These are phyloP conservation scores for Pleurostoma richardsiae DNA, from an alignment of 2,329 filamentous ascomycete genomes.

Conservation along the genomic window DNA sequence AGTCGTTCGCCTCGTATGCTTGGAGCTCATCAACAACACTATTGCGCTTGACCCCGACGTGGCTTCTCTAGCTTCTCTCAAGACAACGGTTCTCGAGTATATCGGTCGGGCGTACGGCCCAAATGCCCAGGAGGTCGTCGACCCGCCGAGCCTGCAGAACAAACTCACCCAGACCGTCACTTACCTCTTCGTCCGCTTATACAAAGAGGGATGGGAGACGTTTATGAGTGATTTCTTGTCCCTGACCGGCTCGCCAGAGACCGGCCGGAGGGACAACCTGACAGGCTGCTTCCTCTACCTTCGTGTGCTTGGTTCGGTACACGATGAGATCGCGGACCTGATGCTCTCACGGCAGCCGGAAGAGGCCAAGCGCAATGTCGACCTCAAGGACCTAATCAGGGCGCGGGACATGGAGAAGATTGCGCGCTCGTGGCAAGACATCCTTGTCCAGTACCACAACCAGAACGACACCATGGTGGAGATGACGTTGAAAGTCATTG, in stretches of 20 bases:
- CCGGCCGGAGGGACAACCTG: slow-evolving; percentile 61
- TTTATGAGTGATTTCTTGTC: slow-evolving; percentile 89
- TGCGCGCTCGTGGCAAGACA: slow-evolving; percentile 84
- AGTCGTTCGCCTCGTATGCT: slow-evolving; percentile 79
- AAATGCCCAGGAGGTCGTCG: slow-evolving; percentile 51
- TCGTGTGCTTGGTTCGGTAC: slow-evolving; percentile 80
- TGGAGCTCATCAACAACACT: slow-evolving; percentile 91
- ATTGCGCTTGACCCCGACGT: slow-evolving; percentile 76
- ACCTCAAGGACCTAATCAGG: slow-evolving; percentile 86
- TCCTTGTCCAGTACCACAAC: slow-evolving; percentile 71
- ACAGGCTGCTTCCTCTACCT: slow-evolving; percentile 81
- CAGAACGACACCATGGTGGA: slow-evolving; percentile 72
- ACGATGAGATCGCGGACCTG: slow-evolving; percentile 96
- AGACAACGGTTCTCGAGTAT: slow-evolving; percentile 77
- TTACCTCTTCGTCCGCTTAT: slow-evolving; percentile 84
- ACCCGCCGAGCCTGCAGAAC: slow-evolving; percentile 80
- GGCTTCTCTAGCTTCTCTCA: slow-evolving; percentile 68
- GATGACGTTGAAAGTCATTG: slow-evolving; percentile 85
- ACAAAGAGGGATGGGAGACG: slow-evolving; percentile 77
- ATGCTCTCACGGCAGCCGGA: slow-evolving; percentile 72
- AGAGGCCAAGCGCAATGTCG: slow-evolving; percentile 80
- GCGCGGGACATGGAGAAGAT: slow-evolving; percentile 85
- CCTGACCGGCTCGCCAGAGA: slow-evolving; percentile 61
- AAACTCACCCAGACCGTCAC: slow-evolving; percentile 96
- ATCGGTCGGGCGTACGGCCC: slow-evolving; percentile 69